Percentiles rank a stretch among this genome's conserved stretches.
Conservation (phyloP, 2,329 filamentous ascomycete genomes). For the Fusarium sp. region DNA sequence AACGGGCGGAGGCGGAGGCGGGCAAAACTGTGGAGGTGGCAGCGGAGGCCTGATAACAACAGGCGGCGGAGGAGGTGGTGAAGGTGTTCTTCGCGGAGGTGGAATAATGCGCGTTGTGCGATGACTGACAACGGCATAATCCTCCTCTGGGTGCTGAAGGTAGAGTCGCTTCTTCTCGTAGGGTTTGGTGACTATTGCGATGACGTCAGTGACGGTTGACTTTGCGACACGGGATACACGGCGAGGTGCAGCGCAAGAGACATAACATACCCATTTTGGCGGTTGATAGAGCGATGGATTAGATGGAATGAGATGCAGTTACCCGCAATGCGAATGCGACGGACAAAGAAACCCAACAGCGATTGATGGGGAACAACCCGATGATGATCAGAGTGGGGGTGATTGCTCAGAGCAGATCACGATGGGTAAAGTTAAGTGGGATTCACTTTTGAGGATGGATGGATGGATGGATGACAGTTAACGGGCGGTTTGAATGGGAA, state of each 20-base stretch:
- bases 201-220: conserved; percentile 43
- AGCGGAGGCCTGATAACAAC: conserved; percentile 38
- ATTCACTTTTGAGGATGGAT: conserved; percentile 3
- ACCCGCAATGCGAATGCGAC: conserved; percentile 10
- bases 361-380: conserved; percentile 17
- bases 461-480: conserved; percentile 19
- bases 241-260: conserved; percentile 9
- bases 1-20: conserved; percentile 33
- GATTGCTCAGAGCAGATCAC: conserved; percentile 17
- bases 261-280: conserved; percentile 43
- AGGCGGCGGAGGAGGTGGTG: conserved; percentile 47
- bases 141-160: conserved; percentile 55
- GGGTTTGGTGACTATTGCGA: conserved; percentile 45
- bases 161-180: conserved; percentile 58
- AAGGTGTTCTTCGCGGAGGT: conserved; percentile 37
- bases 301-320: conserved; percentile 18
- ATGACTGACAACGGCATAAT: conserved; percentile 52
- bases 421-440: conserved; percentile 13
- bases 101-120: conserved; percentile 56
- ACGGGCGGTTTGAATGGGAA: conserved; percentile 11
- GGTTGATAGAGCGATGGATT: neutral
- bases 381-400: conserved; percentile 28
- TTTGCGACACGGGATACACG: conserved; percentile 21
- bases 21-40: conserved; percentile 25
- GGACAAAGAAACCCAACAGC: conserved; percentile 14